Evolutionary conservation across 768 basidiomycete species (phyloP).

Genomic region (Tremella mesenterica): DNA sequence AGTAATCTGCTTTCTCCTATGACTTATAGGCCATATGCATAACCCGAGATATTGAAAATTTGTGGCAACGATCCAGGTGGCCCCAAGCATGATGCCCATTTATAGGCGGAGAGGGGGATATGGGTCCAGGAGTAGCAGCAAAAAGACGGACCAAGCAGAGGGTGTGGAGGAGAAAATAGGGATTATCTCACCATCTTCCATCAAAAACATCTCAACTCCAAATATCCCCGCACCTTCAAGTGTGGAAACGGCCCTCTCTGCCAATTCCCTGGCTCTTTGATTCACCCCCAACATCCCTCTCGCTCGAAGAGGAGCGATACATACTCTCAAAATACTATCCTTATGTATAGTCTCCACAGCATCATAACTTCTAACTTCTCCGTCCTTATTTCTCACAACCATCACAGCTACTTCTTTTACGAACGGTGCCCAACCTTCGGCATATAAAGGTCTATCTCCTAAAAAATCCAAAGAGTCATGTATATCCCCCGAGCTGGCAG

Average conservation of each 20-base stretch:
- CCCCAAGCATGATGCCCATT: not conserved
- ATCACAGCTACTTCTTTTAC: slow-evolving; percentile 87
- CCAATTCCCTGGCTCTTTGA: slow-evolving; percentile 58
- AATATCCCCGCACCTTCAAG: slow-evolving; percentile 87
- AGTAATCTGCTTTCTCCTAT: not conserved
- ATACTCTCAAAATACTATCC: slow-evolving; percentile 85
- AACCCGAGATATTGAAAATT: not conserved
- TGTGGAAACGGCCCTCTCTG: slow-evolving; percentile 68
- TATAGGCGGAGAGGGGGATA: no score
- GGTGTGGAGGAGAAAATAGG: not conserved
- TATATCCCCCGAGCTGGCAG: slow-evolving; percentile 51
- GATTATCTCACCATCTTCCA: slow-evolving; percentile 61
- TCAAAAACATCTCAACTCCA: slow-evolving; percentile 96
- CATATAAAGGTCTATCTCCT: slow-evolving; percentile 72
- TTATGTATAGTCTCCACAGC: slow-evolving; percentile 92
- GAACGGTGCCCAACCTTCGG: slow-evolving; percentile 88
- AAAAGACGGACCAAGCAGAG: not conserved
- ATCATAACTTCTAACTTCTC: slow-evolving; percentile 74
- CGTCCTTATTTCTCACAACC: slow-evolving; percentile 73
- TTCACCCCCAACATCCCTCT: slow-evolving; percentile 52
- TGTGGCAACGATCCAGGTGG: not conserved
- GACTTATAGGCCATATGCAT: not conserved
- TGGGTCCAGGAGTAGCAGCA: no score
- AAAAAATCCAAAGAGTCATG: slow-evolving; percentile 46
- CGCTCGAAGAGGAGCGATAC: slow-evolving; percentile 71